phyloP scores from a whole-genome alignment of 2,329 filamentous ascomycete species.

The Talaromyces albobiverticillius region DNA sequence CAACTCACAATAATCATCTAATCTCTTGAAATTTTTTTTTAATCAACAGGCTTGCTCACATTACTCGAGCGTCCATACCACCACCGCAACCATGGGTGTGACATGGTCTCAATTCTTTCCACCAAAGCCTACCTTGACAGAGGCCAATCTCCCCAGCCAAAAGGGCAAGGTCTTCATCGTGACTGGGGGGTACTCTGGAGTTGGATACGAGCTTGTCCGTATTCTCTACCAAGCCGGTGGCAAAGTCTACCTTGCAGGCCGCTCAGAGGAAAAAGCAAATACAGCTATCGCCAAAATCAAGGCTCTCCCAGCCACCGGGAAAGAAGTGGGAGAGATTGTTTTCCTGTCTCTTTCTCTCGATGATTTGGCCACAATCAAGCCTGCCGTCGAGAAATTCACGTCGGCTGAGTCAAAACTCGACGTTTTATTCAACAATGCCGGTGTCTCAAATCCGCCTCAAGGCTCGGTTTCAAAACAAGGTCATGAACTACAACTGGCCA shows the following conservation, averaged over 20 bases:
- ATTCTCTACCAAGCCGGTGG: constrained; percentile 55
- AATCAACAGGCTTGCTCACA: neutral
- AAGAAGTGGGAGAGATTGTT: constrained; percentile 3
- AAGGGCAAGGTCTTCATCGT: constrained; percentile 49
- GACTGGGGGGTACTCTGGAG: constrained; percentile 35
- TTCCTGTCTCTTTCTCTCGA: constrained; percentile 26
- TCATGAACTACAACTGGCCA: constrained; percentile 33
- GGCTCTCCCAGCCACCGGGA: constrained; percentile 24
- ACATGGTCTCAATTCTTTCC: constrained; percentile 23
- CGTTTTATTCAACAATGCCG: constrained; percentile 46
- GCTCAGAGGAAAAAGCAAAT: constrained; percentile 45
- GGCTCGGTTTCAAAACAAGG: constrained; percentile 26
- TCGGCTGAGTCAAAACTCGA: constrained; percentile 40
- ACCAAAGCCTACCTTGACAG: constrained; percentile 20
- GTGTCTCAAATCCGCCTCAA: constrained; percentile 28
- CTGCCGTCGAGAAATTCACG: constrained; percentile 36
- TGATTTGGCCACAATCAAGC: constrained; percentile 42
- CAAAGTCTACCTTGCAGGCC: constrained; percentile 56
- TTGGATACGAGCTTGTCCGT: constrained; percentile 48
- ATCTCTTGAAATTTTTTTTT: too few species aligned
- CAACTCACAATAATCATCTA: too few species aligned
- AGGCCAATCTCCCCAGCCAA: constrained; percentile 20
- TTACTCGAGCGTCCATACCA: neutral
- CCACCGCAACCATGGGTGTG: constrained; percentile 14
- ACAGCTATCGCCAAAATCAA: constrained; percentile 47